These are phyloP conservation scores for Fusarium napiforme DNA, from an alignment of 2,329 filamentous ascomycete genomes.

Conservation along the genomic window DNA sequence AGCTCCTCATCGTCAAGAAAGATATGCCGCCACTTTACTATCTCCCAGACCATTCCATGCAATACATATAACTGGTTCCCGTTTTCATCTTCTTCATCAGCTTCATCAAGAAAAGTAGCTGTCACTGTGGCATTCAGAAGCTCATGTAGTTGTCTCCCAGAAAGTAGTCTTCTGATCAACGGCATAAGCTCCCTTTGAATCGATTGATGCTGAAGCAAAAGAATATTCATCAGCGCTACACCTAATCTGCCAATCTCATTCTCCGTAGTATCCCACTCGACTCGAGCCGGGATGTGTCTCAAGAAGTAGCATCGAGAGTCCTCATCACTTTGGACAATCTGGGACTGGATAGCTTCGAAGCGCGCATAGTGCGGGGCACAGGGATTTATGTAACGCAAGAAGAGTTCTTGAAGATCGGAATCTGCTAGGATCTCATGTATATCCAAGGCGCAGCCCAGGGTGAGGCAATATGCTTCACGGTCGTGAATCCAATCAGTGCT, in stretches of 20 bases:
- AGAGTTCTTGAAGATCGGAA: background rate
- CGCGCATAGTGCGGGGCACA: background rate
- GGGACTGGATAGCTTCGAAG: background rate
- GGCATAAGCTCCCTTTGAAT: background rate
- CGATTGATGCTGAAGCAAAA: background rate
- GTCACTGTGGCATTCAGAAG: background rate
- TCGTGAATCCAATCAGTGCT: background rate
- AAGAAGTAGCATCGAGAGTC: rapidly evolving
- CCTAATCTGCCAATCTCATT: background rate
- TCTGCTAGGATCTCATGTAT: background rate
- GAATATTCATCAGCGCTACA: background rate
- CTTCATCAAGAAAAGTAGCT: background rate
- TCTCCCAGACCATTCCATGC: background rate
- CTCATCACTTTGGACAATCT: background rate
- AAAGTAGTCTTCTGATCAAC: background rate
- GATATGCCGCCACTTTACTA: background rate
- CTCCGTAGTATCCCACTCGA: background rate
- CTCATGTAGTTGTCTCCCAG: background rate
- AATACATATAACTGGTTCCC: rapidly evolving
- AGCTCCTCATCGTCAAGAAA: background rate
- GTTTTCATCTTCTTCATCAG: rapidly evolving
- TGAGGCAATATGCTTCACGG: background rate
- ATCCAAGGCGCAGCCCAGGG: background rate
- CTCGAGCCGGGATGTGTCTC: background rate
- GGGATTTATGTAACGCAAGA: background rate